Conservation (phyloP, 2,329 filamentous ascomycete genomes). For the Samsoniella hepiali region DNA sequence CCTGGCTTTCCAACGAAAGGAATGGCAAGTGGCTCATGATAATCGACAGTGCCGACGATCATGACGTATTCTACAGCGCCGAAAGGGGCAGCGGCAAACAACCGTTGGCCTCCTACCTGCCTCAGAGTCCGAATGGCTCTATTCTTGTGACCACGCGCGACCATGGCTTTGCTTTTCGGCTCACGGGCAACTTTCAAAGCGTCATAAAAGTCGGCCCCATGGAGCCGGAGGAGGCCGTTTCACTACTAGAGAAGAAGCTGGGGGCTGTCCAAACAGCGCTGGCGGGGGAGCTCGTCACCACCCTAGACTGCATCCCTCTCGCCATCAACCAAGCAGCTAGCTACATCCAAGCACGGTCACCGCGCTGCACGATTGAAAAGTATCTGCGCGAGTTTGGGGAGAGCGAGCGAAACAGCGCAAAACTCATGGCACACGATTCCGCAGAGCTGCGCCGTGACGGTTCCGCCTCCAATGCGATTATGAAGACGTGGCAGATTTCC, state of each 20-base stretch:
- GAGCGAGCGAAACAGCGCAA: constrained; percentile 17
- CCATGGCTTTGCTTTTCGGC: constrained; percentile 23
- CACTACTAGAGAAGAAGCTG: constrained; percentile 31
- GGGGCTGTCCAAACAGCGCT: constrained; percentile 16
- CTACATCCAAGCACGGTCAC: constrained; percentile 29
- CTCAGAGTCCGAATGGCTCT: constrained; percentile 29
- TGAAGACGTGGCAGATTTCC: constrained; percentile 26
- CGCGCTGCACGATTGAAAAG: constrained; percentile 29
- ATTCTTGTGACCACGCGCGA: constrained; percentile 30
- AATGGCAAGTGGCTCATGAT: constrained; percentile 34
- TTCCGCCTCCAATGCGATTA: constrained; percentile 24
- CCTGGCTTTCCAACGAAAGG: constrained; percentile 31
- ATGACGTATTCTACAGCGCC: constrained; percentile 26
- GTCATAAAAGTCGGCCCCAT: constrained; percentile 31
- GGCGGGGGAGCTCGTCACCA: constrained; percentile 25
- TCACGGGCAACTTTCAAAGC: constrained; percentile 22
- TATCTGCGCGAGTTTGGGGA: constrained; percentile 38
- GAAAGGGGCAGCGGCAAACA: constrained; percentile 15
- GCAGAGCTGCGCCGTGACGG: constrained; percentile 24
- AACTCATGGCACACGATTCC: constrained; percentile 18
- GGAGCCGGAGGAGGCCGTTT: constrained; percentile 25
- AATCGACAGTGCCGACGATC: constrained; percentile 37
- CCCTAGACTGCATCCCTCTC: constrained; percentile 32
- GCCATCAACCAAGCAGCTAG: constrained; percentile 35
- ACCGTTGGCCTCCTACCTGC: constrained; percentile 27